Percentiles rank a stretch among this genome's conserved stretches.
phyloP scores from a whole-genome alignment of 169 alveolate species.

The Pseudocohnilembus persalinus region DNA sequence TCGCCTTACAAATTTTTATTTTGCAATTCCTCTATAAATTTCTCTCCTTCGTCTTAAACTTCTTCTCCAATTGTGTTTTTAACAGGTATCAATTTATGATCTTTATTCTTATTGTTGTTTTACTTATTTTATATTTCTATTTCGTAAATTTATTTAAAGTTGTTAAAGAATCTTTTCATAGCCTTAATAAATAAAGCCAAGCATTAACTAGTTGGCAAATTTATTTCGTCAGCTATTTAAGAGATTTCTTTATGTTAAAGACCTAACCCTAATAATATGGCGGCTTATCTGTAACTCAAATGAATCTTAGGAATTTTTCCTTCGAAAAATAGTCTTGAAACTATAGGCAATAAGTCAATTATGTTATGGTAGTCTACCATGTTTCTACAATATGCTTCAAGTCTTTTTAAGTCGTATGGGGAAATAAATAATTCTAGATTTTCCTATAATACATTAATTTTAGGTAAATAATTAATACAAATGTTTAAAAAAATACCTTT shows the following conservation, averaged over 20 bases:
- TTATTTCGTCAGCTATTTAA: constrained; percentile 52
- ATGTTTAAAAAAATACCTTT: neutral
- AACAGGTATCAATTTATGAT: neutral
- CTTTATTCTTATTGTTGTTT: constrained; percentile 5
- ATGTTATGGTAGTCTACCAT: constrained; percentile 80
- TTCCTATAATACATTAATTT: constrained; percentile 30
- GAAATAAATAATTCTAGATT: constrained; percentile 55
- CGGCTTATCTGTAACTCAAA: constrained; percentile 67
- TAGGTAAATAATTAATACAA: constrained; percentile 44
- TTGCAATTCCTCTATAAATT: constrained; percentile 1
- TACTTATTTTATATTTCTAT: constrained; percentile 49
- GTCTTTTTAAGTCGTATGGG: constrained; percentile 75
- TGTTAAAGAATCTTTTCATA: constrained; percentile 65
- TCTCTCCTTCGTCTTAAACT: constrained; percentile 17
- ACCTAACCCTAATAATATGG: constrained; percentile 78
- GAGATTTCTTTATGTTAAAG: constrained; percentile 66
- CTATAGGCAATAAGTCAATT: constrained; percentile 76
- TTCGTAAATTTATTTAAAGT: constrained; percentile 61
- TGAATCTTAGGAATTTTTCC: constrained; percentile 41
- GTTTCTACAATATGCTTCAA: constrained; percentile 81
- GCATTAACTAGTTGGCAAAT: constrained; percentile 58
- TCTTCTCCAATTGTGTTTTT: constrained; percentile 3
- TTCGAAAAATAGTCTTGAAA: constrained; percentile 70
- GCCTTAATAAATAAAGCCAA: constrained; percentile 78
- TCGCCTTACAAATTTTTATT: constrained; percentile 6